Evolutionary conservation across 768 basidiomycete genomes (phyloP).

Genomic region (Pisolithus sp.): DNA sequence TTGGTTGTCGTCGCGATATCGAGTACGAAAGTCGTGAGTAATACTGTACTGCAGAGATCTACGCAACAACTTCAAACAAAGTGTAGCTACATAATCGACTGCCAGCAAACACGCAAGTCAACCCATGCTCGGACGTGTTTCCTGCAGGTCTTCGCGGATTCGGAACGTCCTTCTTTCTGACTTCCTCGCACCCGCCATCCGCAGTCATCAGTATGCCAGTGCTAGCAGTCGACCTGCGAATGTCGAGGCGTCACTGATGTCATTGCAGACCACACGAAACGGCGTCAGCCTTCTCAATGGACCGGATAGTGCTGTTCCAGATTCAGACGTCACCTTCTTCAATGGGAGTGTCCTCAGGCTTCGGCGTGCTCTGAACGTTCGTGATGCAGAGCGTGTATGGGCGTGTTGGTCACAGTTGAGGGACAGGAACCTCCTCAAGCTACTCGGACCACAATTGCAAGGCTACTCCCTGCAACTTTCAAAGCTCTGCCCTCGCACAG

Average conservation of each 20-base stretch:
- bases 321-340: conserved; percentile 29
- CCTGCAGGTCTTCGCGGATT: neutral
- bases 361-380: conserved; percentile 29
- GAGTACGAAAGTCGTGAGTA: neutral
- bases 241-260: neutral
- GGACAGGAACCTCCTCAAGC: conserved; percentile 35
- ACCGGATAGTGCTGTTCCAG: conserved; percentile 13
- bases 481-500: conserved; percentile 18
- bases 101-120: neutral
- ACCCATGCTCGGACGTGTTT: neutral
- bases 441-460: conserved; percentile 41
- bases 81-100: too few species aligned
- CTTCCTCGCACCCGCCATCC: conserved; percentile 36
- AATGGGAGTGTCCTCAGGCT: conserved; percentile 34
- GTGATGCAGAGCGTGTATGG: conserved; percentile 27
- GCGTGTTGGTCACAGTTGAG: conserved; percentile 40
- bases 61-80: too few species aligned
- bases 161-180: conserved; percentile 30
- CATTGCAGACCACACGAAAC: conserved; percentile 23
- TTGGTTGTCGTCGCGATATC: conserved; percentile 22
- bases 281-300: conserved; percentile 5
- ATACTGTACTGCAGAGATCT: neutral
- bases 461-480: conserved; percentile 33
- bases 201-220: conserved; percentile 15
- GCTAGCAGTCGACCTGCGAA: conserved; percentile 2